These are phyloP conservation scores for Rickenella mellea DNA, from an alignment of 768 basidiomycete genomes.

Conservation along the genomic window DNA sequence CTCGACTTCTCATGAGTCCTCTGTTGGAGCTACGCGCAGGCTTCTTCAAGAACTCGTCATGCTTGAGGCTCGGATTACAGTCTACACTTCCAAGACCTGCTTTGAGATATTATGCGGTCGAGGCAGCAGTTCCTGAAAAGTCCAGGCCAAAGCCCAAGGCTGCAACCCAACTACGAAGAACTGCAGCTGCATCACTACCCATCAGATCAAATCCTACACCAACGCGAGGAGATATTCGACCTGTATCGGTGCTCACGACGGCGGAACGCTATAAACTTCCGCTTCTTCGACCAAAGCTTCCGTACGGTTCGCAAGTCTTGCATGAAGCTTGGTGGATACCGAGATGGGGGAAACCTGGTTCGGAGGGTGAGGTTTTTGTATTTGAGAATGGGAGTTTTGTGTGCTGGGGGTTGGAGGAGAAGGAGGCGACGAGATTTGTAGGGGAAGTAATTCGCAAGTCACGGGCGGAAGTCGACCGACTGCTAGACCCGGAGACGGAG, in stretches of 20 bases:
- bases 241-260: slow-evolving; percentile 79
- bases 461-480: slow-evolving; percentile 50
- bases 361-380: slow-evolving; percentile 77
- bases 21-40: too few relatives aligned
- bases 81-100: too few relatives aligned
- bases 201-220: slow-evolving; percentile 83
- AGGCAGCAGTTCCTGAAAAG: slow-evolving; percentile 2
- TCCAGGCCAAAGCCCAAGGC: slow-evolving; percentile 71
- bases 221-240: slow-evolving; percentile 69
- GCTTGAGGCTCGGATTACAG: too few relatives aligned
- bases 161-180: slow-evolving; percentile 68
- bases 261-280: slow-evolving; percentile 74
- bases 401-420: slow-evolving; percentile 80
- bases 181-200: slow-evolving; percentile 77
- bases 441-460: slow-evolving; percentile 32
- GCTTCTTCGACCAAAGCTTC: slow-evolving; percentile 46
- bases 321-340: slow-evolving; percentile 80
- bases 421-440: slow-evolving; percentile 62
- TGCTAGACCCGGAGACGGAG: slow-evolving; percentile 72
- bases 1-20: too few relatives aligned
- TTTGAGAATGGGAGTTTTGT: slow-evolving; percentile 86
- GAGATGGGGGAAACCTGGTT: slow-evolving; percentile 46
- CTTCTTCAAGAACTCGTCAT: too few relatives aligned
- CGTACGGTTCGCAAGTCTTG: slow-evolving; percentile 43
- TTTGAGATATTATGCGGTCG: too few relatives aligned